Percentiles rank a stretch among this genome's conserved stretches.
These are phyloP conservation scores for Circinella minor DNA, from an alignment of 371 early-diverging fungal genomes.

Conservation along the genomic window DNA sequence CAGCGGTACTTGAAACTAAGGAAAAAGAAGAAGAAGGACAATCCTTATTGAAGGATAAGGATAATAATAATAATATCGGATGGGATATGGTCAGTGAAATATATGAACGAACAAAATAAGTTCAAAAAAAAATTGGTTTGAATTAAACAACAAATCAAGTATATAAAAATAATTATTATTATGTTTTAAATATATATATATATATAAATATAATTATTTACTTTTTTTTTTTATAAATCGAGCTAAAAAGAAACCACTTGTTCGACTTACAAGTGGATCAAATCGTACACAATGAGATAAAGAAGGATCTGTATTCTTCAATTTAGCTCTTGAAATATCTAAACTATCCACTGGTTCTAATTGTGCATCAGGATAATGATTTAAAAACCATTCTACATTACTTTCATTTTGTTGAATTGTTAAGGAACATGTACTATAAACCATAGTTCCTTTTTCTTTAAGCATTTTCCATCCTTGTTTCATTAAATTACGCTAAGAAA, in stretches of 20 bases:
- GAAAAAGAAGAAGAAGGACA: too few species aligned
- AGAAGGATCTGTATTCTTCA: slow-evolving; percentile 40
- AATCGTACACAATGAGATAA: slow-evolving; percentile 58
- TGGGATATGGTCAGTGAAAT: not conserved
- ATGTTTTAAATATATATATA: too few species aligned
- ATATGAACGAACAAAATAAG: not conserved
- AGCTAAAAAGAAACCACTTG: slow-evolving; percentile 82
- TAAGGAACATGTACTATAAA: slow-evolving; percentile 89
- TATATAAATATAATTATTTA: not conserved
- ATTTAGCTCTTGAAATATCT: slow-evolving; percentile 34
- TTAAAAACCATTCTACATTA: slow-evolving; percentile 78
- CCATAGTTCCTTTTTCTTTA: slow-evolving; percentile 69
- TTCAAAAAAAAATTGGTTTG: not conserved
- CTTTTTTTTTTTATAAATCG: slow-evolving; percentile 55
- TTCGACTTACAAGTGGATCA: slow-evolving; percentile 66
- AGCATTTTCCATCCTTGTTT: slow-evolving; percentile 24
- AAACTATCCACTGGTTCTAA: slow-evolving; percentile 48
- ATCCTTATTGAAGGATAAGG: not conserved
- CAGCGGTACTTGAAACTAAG: too few species aligned
- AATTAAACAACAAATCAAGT: not conserved
- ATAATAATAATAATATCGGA: not conserved
- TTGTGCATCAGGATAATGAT: slow-evolving; percentile 43
- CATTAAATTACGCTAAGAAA: slow-evolving; percentile 58
- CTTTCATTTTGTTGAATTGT: slow-evolving; percentile 84
- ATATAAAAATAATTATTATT: not conserved